phyloP scores from a whole-genome alignment of 768 basidiomycete species.

The Pulveroboletus sp. region DNA sequence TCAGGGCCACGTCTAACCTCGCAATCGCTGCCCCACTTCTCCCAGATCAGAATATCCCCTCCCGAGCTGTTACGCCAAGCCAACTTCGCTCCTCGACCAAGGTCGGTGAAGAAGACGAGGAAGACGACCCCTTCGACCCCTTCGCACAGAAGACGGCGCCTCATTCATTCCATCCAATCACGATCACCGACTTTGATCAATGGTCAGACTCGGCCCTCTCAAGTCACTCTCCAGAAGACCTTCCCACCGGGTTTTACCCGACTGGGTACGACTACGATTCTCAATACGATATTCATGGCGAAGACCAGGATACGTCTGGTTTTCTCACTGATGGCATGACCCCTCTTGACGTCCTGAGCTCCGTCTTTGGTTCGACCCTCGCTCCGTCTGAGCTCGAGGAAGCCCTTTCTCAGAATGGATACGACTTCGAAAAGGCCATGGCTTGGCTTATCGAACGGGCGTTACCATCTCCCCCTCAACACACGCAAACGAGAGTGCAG shows the following conservation, averaged over 20 bases:
- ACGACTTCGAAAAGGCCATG: slow-evolving; percentile 96
- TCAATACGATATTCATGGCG: slow-evolving; percentile 29
- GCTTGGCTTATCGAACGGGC: slow-evolving; percentile 85
- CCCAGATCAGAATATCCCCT: slow-evolving; percentile 55
- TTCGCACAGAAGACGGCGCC: slow-evolving; percentile 48
- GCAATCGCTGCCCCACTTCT: slow-evolving; percentile 90
- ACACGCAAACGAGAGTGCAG: slow-evolving; percentile 46
- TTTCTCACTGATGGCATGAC: slow-evolving; percentile 91
- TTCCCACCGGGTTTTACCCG: slow-evolving; percentile 32
- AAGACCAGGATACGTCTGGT: slow-evolving; percentile 52
- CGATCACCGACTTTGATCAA: slow-evolving; percentile 61
- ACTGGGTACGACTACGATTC: slow-evolving; percentile 30
- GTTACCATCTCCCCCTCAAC: slow-evolving; percentile 43
- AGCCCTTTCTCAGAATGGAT: slow-evolving; percentile 81
- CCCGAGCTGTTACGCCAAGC: slow-evolving; percentile 65
- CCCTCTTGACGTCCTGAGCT: slow-evolving; percentile 92
- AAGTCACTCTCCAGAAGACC: slow-evolving; percentile 52
- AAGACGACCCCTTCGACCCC: slow-evolving; percentile 86
- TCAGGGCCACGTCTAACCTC: slow-evolving; percentile 75
- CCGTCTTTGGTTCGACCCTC: slow-evolving; percentile 89
- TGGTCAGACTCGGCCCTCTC: slow-evolving; percentile 55
- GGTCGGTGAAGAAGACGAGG: slow-evolving; percentile 61
- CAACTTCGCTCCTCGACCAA: slow-evolving; percentile 66
- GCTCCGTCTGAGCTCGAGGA: slow-evolving; percentile 92
- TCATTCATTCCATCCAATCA: slow-evolving; percentile 61